A percentile compares a stretch with the other conserved stretches of the same genome.
Evolutionary conservation across 352 stramenopile genomes (phyloP).

Genomic region (Phytopythium delawarense): DNA sequence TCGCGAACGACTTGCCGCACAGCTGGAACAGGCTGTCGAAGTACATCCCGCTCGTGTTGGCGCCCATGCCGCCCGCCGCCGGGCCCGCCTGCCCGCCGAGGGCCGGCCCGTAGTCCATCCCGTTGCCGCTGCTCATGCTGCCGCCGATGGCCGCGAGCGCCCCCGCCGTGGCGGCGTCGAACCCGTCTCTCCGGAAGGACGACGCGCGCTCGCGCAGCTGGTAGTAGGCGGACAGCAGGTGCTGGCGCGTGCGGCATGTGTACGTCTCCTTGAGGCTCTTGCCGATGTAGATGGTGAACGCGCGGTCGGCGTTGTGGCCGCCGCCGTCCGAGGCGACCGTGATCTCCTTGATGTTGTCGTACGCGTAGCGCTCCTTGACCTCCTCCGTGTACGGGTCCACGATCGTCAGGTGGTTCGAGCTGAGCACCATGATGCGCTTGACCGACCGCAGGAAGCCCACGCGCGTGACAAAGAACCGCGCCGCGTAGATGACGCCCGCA

Average conservation of each 20-base stretch:
- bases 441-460: conserved; percentile 77
- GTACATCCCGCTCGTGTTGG: conserved; percentile 63
- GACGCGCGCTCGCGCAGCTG: conserved; percentile 76
- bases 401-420: conserved; percentile 74
- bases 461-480: conserved; percentile 83
- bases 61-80: conserved; percentile 10
- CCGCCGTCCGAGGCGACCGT: conserved; percentile 67
- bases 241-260: conserved; percentile 76
- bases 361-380: conserved; percentile 83
- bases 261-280: conserved; percentile 88
- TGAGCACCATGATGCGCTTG: conserved; percentile 79
- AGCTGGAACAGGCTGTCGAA: conserved; percentile 86
- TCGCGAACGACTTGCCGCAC: conserved; percentile 80
- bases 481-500: conserved; percentile 78
- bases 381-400: conserved; percentile 83
- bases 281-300: conserved; percentile 82
- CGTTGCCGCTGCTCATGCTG: conserved; percentile 22
- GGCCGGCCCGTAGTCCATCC: conserved; percentile 21
- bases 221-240: conserved; percentile 84
- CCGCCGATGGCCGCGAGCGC: conserved; percentile 34
- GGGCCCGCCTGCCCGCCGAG: neutral
- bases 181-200: conserved; percentile 57
- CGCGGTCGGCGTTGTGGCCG: conserved; percentile 60
- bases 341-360: conserved; percentile 88
- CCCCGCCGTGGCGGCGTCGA: conserved; percentile 41